Evolutionary conservation across 2,329 filamentous ascomycete species (phyloP).

Genomic region (Microthyrium microscopicum): DNA sequence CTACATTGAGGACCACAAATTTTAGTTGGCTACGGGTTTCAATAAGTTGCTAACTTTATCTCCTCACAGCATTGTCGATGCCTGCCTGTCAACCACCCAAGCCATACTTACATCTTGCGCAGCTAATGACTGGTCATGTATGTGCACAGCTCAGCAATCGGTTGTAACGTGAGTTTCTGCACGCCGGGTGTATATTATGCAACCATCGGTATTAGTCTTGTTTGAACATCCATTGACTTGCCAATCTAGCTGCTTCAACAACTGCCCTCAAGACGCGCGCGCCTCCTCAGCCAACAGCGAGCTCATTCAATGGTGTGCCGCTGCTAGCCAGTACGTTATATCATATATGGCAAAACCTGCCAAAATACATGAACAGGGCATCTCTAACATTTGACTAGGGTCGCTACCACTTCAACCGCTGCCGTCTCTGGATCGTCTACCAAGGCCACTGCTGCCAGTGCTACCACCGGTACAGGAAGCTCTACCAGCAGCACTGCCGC

Average conservation of each 20-base stretch:
- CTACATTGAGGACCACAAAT: too few species aligned
- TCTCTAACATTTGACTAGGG: not conserved
- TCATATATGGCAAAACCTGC: not conserved
- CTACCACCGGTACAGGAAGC: not conserved
- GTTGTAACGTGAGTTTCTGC: conserved; percentile 29
- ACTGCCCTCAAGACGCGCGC: conserved; percentile 37
- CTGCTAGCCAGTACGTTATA: conserved; percentile 16
- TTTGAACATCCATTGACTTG: not conserved
- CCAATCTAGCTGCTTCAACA: conserved; percentile 39
- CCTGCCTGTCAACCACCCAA: conserved; percentile 27
- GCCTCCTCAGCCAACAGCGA: conserved; percentile 18
- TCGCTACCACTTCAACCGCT: not conserved
- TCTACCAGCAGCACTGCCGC: not conserved
- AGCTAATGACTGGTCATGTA: conserved; percentile 36
- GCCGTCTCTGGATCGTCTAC: not conserved
- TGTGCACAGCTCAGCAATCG: conserved; percentile 38
- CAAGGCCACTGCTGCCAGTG: not conserved
- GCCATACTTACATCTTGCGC: conserved; percentile 27
- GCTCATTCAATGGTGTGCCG: conserved; percentile 19
- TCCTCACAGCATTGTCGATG: conserved; percentile 30
- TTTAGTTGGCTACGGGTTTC: too few species aligned
- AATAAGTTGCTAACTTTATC: not conserved
- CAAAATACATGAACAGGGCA: not conserved
- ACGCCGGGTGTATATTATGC: not conserved
- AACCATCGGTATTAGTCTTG: conserved; percentile 10